Conservation (phyloP, 2,329 filamentous ascomycete species). For the Exophiala phaeomuriformis region DNA sequence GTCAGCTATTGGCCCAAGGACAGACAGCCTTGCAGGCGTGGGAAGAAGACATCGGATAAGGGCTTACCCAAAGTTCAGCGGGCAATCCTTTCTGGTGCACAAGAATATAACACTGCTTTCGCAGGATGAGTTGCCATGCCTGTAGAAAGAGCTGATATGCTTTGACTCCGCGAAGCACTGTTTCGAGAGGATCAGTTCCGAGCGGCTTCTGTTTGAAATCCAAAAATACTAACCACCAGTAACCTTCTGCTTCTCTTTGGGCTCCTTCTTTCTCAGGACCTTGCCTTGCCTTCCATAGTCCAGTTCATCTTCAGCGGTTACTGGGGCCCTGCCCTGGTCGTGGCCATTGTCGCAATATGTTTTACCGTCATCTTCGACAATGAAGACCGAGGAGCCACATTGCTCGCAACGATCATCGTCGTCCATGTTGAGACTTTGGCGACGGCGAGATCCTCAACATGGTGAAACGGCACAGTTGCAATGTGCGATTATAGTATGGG, state of each 20-base stretch:
- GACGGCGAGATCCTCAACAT: not conserved
- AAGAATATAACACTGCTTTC: conserved; percentile 72
- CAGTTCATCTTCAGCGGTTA: conserved; percentile 20
- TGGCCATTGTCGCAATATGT: conserved; percentile 24
- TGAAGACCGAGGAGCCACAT: conserved; percentile 21
- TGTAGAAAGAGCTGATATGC: conserved; percentile 76
- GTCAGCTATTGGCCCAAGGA: not conserved
- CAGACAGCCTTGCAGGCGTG: not conserved
- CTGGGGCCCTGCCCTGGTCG: conserved; percentile 18
- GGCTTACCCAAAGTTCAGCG: conserved; percentile 60
- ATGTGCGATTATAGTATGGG: no score
- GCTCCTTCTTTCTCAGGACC: conserved; percentile 50
- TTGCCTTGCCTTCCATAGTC: conserved; percentile 43
- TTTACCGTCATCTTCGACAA: conserved; percentile 21
- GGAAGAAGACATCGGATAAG: not conserved
- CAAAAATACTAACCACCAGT: conserved; percentile 38
- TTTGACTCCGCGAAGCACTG: conserved; percentile 53
- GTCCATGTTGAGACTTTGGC: conserved; percentile 7
- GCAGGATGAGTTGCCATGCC: conserved; percentile 73
- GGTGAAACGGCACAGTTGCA: not conserved
- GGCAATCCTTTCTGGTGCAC: conserved; percentile 60
- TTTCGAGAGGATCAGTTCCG: not conserved
- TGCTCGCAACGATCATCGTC: conserved; percentile 15
- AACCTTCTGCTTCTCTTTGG: conserved; percentile 45
- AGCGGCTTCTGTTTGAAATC: conserved; percentile 16